These are phyloP conservation scores for Chlamydomonas sphaeroides DNA, from an alignment of 139 green algal species.

Conservation along the genomic window DNA sequence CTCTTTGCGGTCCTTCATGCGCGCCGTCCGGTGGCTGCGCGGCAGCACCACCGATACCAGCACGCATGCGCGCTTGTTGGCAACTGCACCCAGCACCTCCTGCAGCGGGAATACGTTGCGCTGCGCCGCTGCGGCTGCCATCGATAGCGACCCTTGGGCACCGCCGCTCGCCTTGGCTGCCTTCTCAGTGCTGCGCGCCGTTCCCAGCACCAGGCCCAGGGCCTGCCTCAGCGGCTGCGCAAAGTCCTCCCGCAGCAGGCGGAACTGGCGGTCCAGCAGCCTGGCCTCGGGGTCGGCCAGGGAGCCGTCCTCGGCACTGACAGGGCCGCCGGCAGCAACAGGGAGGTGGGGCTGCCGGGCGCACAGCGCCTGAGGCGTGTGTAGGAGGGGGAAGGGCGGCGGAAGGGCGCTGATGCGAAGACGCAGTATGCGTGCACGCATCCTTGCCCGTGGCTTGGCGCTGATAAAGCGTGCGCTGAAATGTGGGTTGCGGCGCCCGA, in stretches of 20 bases:
- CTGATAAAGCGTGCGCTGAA: no score
- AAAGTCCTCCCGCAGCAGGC: slow-evolving; percentile 63
- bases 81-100: slow-evolving; percentile 10
- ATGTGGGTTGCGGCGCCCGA: no score
- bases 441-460: no score
- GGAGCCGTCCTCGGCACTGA: neutral
- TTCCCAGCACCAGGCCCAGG: slow-evolving; percentile 27
- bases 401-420: no score
- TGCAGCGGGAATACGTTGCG: slow-evolving; percentile 40
- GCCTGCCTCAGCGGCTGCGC: slow-evolving; percentile 44
- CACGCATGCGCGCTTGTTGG: slow-evolving; percentile 44
- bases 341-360: neutral
- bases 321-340: no score
- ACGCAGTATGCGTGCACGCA: no score
- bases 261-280: slow-evolving; percentile 63
- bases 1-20: slow-evolving; percentile 16
- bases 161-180: neutral
- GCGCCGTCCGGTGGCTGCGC: neutral
- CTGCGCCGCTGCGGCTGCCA: neutral
- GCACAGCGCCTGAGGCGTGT: slow-evolving; percentile 7
- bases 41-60: slow-evolving; percentile 49
- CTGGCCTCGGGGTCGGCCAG: slow-evolving; percentile 34
- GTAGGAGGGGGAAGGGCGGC: no score
- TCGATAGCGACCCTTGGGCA: no score
- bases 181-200: no score